Evolutionary conservation across 2,329 filamentous ascomycete species (phyloP).

Genomic region (Fusarium sp.): DNA sequence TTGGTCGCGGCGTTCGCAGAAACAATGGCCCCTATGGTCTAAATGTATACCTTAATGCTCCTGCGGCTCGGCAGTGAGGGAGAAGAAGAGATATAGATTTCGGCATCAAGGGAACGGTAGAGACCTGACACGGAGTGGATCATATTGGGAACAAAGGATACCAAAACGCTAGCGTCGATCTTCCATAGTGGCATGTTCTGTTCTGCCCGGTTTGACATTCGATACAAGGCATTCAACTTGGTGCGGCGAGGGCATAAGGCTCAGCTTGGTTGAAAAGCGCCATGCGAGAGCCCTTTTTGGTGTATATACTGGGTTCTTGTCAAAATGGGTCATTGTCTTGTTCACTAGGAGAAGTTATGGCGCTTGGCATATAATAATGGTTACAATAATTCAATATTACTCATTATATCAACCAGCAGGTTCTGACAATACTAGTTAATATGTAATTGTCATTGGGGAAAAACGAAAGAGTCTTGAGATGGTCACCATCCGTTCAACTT

Average conservation of each 20-base stretch:
- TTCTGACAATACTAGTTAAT: neutral
- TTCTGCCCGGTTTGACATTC: conserved; percentile 23
- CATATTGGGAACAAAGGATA: conserved; percentile 12
- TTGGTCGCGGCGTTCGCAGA: conserved; percentile 38
- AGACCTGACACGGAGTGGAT: conserved; percentile 17
- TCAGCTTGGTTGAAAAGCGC: conserved; percentile 8
- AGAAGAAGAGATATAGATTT: conserved; percentile 28
- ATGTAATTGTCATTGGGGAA: neutral
- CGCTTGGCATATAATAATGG: conserved; percentile 3
- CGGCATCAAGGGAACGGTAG: conserved; percentile 20
- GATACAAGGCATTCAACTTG: neutral
- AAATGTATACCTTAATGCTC: conserved; percentile 42
- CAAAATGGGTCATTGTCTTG: neutral
- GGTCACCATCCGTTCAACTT: neutral
- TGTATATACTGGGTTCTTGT: neutral
- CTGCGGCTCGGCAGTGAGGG: conserved; percentile 35
- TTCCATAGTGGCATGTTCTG: conserved; percentile 14
- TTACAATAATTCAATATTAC: conserved; percentile 14
- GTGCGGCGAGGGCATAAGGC: conserved; percentile 16
- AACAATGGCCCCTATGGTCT: conserved; percentile 33
- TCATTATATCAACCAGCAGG: neutral
- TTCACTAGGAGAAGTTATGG: neutral
- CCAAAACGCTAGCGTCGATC: conserved; percentile 10
- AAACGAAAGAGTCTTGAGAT: neutral
- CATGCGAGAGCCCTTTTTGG: neutral